Conservation (phyloP, 108 stramenopile species). For the Mediolabrus comicus region DNA sequence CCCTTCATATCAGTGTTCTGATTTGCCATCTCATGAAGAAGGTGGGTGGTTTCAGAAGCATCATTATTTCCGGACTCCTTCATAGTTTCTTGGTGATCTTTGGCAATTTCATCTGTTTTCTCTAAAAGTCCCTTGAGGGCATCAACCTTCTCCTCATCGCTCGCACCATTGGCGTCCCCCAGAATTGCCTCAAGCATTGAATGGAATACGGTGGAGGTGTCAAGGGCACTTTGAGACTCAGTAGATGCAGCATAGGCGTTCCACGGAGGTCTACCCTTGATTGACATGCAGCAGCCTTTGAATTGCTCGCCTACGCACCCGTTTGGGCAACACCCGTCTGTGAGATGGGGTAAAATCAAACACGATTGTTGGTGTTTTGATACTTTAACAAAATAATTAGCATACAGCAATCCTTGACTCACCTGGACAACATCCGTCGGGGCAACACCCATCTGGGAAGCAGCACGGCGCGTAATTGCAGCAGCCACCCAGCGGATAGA, state of each 20-base stretch:
- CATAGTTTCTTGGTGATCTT: background rate
- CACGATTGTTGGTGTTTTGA: too few species aligned
- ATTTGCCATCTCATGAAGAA: too few species aligned
- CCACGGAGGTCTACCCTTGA: background rate
- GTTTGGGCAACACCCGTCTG: background rate
- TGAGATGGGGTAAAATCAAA: background rate
- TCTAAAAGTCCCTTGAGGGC: background rate
- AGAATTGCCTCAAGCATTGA: background rate
- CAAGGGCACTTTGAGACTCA: background rate
- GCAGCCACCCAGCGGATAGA: constrained; percentile 1
- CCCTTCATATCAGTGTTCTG: too few species aligned
- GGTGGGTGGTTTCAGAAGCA: background rate
- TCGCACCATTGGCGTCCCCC: background rate
- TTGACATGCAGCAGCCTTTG: background rate
- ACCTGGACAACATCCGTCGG: background rate
- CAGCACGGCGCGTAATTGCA: constrained; percentile 1
- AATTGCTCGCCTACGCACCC: background rate
- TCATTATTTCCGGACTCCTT: background rate
- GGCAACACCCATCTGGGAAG: constrained; percentile 6
- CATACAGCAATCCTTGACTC: background rate
- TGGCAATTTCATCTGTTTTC: background rate
- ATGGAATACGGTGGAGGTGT: background rate
- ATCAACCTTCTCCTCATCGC: background rate
- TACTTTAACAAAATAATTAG: too few species aligned
- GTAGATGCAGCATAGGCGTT: background rate